These are phyloP conservation scores for Pachyrhizus erosus DNA, from an alignment of 306 rosid species.

Conservation along the genomic window DNA sequence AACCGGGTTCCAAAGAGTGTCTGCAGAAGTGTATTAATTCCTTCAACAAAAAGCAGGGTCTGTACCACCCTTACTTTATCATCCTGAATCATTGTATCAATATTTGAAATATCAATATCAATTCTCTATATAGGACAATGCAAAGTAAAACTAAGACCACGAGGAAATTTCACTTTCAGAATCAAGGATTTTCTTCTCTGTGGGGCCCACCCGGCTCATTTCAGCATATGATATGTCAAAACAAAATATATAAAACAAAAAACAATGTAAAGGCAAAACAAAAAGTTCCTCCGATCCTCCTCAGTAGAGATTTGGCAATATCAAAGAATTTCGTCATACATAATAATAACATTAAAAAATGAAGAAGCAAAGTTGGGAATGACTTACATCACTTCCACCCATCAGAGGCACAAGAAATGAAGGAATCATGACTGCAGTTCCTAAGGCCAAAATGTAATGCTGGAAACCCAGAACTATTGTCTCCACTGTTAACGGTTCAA, in stretches of 20 bases:
- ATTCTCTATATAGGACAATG: slow-evolving; percentile 29
- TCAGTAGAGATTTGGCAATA: slow-evolving; percentile 14
- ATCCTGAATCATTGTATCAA: slow-evolving; percentile 58
- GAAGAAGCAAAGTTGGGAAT: slow-evolving; percentile 31
- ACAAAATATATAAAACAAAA: slow-evolving; percentile 23
- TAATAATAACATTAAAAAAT: not conserved
- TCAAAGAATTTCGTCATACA: not conserved
- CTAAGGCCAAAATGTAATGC: slow-evolving; percentile 94
- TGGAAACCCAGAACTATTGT: slow-evolving; percentile 91
- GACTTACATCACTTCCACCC: slow-evolving; percentile 95
- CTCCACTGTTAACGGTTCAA: slow-evolving; percentile 73
- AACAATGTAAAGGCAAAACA: not conserved
- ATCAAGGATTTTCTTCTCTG: slow-evolving; percentile 22
- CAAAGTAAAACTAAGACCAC: slow-evolving; percentile 24
- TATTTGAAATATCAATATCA: slow-evolving; percentile 26
- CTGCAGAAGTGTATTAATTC: slow-evolving; percentile 92
- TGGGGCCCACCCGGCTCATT: slow-evolving; percentile 41
- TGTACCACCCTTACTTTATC: slow-evolving; percentile 98
- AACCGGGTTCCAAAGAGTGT: slow-evolving; percentile 95
- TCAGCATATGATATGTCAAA: not conserved
- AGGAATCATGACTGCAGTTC: slow-evolving; percentile 99
- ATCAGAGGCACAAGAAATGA: slow-evolving; percentile 94
- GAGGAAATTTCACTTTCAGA: slow-evolving; percentile 27
- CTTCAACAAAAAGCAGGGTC: slow-evolving; percentile 91
- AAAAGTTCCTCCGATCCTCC: not conserved